These are phyloP conservation scores for Bruguiera gymnorhiza DNA, from an alignment of 345 rosid genomes.

Conservation along the genomic window DNA sequence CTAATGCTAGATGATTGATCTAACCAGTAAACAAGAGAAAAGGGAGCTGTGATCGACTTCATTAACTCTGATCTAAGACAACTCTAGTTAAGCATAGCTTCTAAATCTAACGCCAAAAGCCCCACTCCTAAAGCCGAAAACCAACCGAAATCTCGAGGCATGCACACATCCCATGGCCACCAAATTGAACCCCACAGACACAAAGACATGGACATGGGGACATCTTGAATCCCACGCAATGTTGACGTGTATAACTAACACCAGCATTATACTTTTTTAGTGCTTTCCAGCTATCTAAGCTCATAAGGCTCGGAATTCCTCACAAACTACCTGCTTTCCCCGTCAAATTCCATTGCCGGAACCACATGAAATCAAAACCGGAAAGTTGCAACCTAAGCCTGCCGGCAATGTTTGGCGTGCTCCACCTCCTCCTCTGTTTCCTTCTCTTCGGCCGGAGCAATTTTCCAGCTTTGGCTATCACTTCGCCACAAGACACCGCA, in stretches of 20 bases:
- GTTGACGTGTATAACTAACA: too few relatives aligned
- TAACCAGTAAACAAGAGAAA: too few relatives aligned
- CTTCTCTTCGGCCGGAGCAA: neutral
- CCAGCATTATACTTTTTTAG: neutral
- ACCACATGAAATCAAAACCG: too few relatives aligned
- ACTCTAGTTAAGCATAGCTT: too few relatives aligned
- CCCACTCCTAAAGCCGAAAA: neutral
- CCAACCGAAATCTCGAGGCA: neutral
- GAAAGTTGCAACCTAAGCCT: too few relatives aligned
- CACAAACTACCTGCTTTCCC: neutral
- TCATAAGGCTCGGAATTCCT: neutral
- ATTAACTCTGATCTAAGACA: too few relatives aligned
- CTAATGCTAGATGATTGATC: too few relatives aligned
- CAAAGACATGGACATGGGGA: neutral
- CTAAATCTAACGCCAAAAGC: too few relatives aligned
- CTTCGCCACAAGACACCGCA: slow-evolving; percentile 41
- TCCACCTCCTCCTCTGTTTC: neutral
- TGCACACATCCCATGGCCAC: neutral
- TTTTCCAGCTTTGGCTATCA: slow-evolving; percentile 4
- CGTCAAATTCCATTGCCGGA: neutral
- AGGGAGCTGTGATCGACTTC: too few relatives aligned
- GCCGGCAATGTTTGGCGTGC: neutral
- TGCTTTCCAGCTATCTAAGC: neutral
- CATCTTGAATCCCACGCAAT: too few relatives aligned
- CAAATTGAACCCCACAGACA: neutral